Base-by-base conservation (phyloP, 768 basidiomycete species). In the Scleroderma bovista region DNA sequence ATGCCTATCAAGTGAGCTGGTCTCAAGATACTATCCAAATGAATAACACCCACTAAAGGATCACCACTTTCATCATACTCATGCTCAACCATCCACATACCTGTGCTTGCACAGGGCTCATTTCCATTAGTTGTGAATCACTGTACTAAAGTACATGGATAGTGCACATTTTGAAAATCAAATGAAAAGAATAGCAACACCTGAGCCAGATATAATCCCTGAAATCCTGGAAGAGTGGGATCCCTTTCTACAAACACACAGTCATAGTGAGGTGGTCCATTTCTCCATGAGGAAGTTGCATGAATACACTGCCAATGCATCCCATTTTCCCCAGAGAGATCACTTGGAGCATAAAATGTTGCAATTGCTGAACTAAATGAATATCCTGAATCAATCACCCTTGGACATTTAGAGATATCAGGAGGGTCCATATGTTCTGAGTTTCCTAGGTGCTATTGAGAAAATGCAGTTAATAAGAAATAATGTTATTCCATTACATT, bases 281-380 rank as follows among this genome's bases (percentile, higher is more conserved):
- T 54, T 16, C 54, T 52, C 70, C 70, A 73, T 4, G 48, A 49
- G 8, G 52, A 51, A 12, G 57, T 60, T 1, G 65, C 53, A 3
- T 62, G 54, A 33, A 73, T 71, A 13, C 47, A 46, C 44, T 71
- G 62, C 15, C 50, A 52, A 17, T 50, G 51, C 68, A 67, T 63
- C 2, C 69, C 66, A 16, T 56, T 42, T 41, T 61, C 47, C 6
- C 70, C 68, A 42, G 57, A 65, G 19, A 53, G 46, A 34, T 73
- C 65, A 57, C 72, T 73, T 17, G 72, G 71, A 7, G 71, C 64
- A 53, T 61, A 64, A 46, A 64, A 71, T 1, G 40, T 52, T 3
- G 70, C 60, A 17, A 55, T 32, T 1, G 68, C 70, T 17, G 69
- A 69, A 37, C 55, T 52, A 44, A 58, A 70, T 6, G 65, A 45